Conservation (phyloP, 2,329 filamentous ascomycete genomes). For the Aspergillus ruber region DNA sequence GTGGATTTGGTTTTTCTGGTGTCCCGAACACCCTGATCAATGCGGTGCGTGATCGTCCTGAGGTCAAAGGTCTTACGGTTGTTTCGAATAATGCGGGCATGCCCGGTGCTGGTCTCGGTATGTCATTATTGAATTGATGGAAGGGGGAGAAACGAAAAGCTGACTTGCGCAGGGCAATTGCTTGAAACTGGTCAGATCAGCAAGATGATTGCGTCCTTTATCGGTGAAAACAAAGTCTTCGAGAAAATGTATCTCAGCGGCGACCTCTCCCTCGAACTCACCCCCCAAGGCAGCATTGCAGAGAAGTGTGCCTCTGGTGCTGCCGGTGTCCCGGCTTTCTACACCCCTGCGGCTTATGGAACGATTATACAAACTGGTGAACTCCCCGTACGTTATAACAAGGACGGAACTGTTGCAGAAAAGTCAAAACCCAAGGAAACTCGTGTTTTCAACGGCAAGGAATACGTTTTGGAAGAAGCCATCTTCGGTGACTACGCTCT, state of each 20-base stretch:
- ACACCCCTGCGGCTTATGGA: conserved; percentile 70
- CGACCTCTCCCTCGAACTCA: conserved; percentile 78
- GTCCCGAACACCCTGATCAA: conserved; percentile 46
- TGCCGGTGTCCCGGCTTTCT: conserved; percentile 83
- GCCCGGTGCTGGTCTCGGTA: conserved; percentile 63
- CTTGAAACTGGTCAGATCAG: conserved; percentile 65
- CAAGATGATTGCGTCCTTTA: conserved; percentile 68
- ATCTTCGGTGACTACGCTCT: conserved; percentile 72
- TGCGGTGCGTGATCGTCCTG: conserved; percentile 56
- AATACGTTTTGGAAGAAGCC: conserved; percentile 70
- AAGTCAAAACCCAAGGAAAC: conserved; percentile 63
- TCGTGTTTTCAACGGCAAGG: conserved; percentile 65
- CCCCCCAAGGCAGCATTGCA: conserved; percentile 81
- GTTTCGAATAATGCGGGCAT: conserved; percentile 79
- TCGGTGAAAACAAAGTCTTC: conserved; percentile 78
- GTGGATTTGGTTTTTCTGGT: conserved; percentile 74
- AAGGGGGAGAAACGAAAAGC: background rate
- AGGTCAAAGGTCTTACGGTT: conserved; percentile 58
- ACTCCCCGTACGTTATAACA: conserved; percentile 68
- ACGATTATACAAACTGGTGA: conserved; percentile 56
- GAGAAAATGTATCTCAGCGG: conserved; percentile 82
- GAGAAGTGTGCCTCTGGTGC: conserved; percentile 80
- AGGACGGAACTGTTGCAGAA: conserved; percentile 72
- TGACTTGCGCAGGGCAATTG: conserved; percentile 49
- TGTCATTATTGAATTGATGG: conserved; percentile 15